Percentiles rank a stretch among this genome's conserved stretches.
These are phyloP conservation scores for Microsporum audouinii DNA, from an alignment of 2,329 filamentous ascomycete genomes.

Conservation along the genomic window DNA sequence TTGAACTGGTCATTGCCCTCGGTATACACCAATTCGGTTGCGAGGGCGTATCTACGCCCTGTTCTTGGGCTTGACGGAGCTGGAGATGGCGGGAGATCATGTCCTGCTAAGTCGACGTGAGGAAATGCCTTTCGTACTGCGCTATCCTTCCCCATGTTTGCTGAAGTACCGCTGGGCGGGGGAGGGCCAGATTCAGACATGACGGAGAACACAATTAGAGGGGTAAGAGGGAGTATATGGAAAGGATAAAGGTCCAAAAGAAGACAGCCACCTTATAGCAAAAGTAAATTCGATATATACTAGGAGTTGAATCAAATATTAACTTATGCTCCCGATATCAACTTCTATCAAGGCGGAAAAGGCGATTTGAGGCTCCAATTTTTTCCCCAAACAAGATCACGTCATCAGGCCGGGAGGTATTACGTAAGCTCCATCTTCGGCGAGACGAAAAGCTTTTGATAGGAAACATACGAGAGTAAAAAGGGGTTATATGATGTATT, in stretches of 20 bases:
- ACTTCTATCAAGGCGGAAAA: not conserved
- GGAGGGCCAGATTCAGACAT: conserved; percentile 11
- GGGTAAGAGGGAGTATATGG: not conserved
- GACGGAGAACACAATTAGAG: not conserved
- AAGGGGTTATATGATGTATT: not conserved
- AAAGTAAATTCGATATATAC: not conserved
- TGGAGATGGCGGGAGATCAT: conserved; percentile 79
- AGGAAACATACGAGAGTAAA: not conserved
- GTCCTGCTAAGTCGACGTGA: conserved; percentile 66
- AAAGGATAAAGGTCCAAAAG: not conserved
- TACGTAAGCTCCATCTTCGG: not conserved
- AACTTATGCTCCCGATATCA: not conserved
- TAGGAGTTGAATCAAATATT: not conserved
- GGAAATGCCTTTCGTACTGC: conserved; percentile 38
- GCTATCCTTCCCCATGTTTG: conserved; percentile 3
- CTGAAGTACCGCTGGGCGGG: conserved; percentile 1
- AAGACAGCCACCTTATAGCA: not conserved
- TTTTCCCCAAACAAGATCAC: not conserved
- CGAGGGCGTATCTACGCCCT: conserved; percentile 80
- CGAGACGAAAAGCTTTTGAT: not conserved
- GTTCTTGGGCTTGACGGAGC: conserved; percentile 82
- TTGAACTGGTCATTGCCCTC: conserved; percentile 96
- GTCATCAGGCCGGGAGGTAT: not conserved
- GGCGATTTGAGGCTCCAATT: not conserved
- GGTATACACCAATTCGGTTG: conserved; percentile 92